Percentiles rank a stretch among this genome's conserved stretches.
phyloP scores from a whole-genome alignment of 129 eudicot species.

The Tagetes erecta region DNA sequence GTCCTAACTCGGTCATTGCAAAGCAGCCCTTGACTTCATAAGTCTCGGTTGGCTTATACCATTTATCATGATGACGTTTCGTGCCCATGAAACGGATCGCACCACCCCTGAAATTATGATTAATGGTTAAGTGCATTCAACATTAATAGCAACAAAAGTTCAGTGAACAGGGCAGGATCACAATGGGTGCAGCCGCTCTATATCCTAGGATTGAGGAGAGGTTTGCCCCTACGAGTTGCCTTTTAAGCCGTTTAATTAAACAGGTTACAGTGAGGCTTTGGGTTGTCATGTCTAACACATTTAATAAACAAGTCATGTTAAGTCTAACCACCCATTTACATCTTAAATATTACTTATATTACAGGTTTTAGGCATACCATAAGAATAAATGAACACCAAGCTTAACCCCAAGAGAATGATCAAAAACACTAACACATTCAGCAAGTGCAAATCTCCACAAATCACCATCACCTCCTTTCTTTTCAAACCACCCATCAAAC shows the following conservation, averaged over 20 bases:
- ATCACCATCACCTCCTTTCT: conserved; percentile 49
- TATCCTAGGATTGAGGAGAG: no score
- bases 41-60: conserved; percentile 74
- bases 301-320: no score
- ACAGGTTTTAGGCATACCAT: conserved; percentile 43
- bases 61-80: conserved; percentile 87
- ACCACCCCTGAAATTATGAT: conserved; percentile 73
- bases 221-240: no score
- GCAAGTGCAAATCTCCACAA: conserved; percentile 47
- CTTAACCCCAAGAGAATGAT: conserved; percentile 77
- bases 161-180: background rate
- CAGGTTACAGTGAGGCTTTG: no score
- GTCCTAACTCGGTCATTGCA: conserved; percentile 98
- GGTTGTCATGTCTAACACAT: no score
- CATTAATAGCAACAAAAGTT: background rate
- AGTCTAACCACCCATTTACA: background rate
- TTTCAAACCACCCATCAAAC: conserved; percentile 58
- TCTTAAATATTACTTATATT: background rate
- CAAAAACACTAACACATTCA: conserved; percentile 52
- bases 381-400: conserved; percentile 75
- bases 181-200: no score
- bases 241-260: no score
- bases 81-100: conserved; percentile 92
- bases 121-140: background rate
- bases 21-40: conserved; percentile 80